Evolutionary conservation across 768 basidiomycete genomes (phyloP).

Genomic region (Psilocybe cubensis): DNA sequence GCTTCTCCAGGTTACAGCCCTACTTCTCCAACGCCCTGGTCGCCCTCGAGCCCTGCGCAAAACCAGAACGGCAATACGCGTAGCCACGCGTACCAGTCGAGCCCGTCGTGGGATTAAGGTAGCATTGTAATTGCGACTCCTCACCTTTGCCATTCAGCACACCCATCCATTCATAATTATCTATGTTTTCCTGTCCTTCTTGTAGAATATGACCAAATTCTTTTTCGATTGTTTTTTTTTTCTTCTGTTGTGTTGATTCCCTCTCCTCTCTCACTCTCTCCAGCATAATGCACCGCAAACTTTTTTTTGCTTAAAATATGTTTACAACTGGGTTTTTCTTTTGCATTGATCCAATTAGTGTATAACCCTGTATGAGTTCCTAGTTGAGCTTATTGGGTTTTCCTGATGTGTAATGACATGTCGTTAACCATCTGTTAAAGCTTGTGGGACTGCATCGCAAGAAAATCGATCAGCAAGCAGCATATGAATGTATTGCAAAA

Average conservation of each 20-base stretch:
- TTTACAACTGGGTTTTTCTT: not conserved
- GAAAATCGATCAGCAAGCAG: too few relatives aligned
- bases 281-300: not conserved
- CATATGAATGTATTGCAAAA: too few relatives aligned
- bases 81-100: constrained; percentile 49
- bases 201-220: constrained; percentile 27
- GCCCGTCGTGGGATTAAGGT: constrained; percentile 55
- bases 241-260: not conserved
- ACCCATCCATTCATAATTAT: constrained; percentile 30
- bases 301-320: not conserved
- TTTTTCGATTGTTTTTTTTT: constrained; percentile 1
- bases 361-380: not conserved
- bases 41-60: constrained; percentile 78
- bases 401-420: too few relatives aligned
- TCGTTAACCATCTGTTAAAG: too few relatives aligned
- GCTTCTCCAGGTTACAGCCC: constrained; percentile 88
- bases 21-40: constrained; percentile 77
- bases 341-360: not conserved
- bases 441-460: too few relatives aligned
- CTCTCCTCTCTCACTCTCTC: not conserved
- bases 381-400: too few relatives aligned
- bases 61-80: constrained; percentile 53
- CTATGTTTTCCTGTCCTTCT: constrained; percentile 22
- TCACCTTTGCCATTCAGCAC: constrained; percentile 15
- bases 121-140: constrained; percentile 2